phyloP scores from a whole-genome alignment of 139 green algal species.

The Micromonas commoda region DNA sequence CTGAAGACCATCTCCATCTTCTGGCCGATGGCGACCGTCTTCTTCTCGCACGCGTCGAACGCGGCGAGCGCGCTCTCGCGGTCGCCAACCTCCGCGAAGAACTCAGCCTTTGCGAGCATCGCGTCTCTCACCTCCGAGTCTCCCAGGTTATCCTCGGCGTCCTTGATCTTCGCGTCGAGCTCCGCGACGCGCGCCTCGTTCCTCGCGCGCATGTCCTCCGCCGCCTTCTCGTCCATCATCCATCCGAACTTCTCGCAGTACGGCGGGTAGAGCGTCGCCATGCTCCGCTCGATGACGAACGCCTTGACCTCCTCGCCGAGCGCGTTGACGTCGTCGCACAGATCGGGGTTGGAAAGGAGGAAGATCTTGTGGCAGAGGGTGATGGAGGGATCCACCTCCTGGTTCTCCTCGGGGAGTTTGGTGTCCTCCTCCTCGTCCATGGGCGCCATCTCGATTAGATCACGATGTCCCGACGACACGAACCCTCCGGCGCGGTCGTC shows the following conservation, averaged over 20 bases:
- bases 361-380: not conserved
- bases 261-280: not conserved
- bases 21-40: conserved; percentile 77
- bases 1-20: conserved; percentile 94
- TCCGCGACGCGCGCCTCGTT: not conserved
- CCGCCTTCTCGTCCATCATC: conserved; percentile 9
- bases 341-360: not conserved
- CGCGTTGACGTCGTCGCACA: not conserved
- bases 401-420: not conserved
- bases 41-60: conserved; percentile 55
- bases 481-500: no score
- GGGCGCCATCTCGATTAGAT: not conserved
- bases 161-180: conserved; percentile 31
- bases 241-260: conserved; percentile 25
- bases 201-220: not conserved
- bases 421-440: not conserved
- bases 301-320: not conserved
- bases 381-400: not conserved
- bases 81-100: conserved; percentile 43
- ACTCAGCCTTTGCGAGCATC: conserved; percentile 77
- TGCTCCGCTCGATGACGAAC: not conserved
- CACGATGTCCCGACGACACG: no score
- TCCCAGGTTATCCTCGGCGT: conserved; percentile 85
- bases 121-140: conserved; percentile 92
- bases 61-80: conserved; percentile 58